Evolutionary conservation across 768 basidiomycete genomes (phyloP), one percentile per base, ranked within the genome.

Genomic region (Russula abietina): DNA sequence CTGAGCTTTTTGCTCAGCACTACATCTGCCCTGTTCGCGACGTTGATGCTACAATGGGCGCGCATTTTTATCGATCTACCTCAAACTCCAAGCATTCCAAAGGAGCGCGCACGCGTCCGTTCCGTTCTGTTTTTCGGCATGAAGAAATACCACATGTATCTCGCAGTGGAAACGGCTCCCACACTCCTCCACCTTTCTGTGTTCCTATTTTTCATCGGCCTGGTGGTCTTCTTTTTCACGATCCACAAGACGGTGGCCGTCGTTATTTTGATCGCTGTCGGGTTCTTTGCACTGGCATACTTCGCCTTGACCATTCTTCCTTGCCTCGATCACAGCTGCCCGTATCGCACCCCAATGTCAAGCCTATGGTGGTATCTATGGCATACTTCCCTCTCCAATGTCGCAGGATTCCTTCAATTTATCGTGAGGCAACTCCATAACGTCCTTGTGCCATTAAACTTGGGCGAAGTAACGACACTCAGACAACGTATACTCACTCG

Each of bases 151-250:
- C 8, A 11, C 36, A 56, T 63, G 48, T 19, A 43, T 2, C 32
- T 5, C 8, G 58, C 64, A 5, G 62, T 60, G 17, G 22, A 60
- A 55, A 28, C 43, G 38, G 17, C 39, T 19, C 36, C 64, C 19
- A 33, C 76, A 36, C 75, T 82, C 17, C 63, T 66, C 17, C 65
- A 66, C 28, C 38, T 59, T n/a, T 65, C 65, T 17, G 43, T 66
- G 7, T 65, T 66, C 55, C 46, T 67, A 17, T 67, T 67, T 30
- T 45, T 59, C 41, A 43, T 49, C 30, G 65, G 66, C 39, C 52
- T 67, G 0, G 53, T 55, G 10, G 26, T 55, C 6, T 67, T 62
- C 61, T 43, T 67, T 26, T 43, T 50, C 41, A 62, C 60, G 1
- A 53, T 58, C 28, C 56, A 9, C 38, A 38, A 52, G 9, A 11